A percentile compares a stretch with the other conserved stretches of the same genome.
phyloP scores from a whole-genome alignment of 495 filamentous ascomycete species.

The Neurospora sp. region DNA sequence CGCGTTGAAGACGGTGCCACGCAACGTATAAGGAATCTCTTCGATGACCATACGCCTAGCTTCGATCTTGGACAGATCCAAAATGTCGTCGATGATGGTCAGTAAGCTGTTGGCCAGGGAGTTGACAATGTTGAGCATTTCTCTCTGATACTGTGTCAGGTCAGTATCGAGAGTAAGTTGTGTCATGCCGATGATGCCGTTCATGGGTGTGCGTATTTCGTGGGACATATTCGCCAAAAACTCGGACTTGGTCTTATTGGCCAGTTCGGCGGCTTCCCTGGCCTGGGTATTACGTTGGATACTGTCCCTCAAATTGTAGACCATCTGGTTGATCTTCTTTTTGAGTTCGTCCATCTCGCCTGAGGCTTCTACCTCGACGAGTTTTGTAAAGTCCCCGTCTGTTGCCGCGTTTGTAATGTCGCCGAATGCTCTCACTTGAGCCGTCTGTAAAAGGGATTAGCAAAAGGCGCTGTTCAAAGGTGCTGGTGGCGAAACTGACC shows the following conservation, averaged over 20 bases:
- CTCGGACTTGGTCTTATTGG: slow-evolving; percentile 97
- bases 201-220: slow-evolving; percentile 97
- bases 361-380: slow-evolving; percentile 95
- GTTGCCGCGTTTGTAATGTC: slow-evolving; percentile 97
- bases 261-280: slow-evolving; percentile 90
- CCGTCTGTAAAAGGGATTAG: slow-evolving; percentile 44
- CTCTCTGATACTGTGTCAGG: slow-evolving; percentile 85
- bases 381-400: slow-evolving; percentile 91
- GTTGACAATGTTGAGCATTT: slow-evolving; percentile 99
- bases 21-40: slow-evolving; percentile 90
- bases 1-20: slow-evolving; percentile 94
- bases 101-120: slow-evolving; percentile 93
- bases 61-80: slow-evolving; percentile 99
- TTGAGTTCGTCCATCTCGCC: slow-evolving; percentile 99
- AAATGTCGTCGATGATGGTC: slow-evolving; percentile 98
- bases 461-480: not conserved
- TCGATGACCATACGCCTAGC: slow-evolving; percentile 99
- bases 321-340: slow-evolving; percentile 99
- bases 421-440: slow-evolving; percentile 94
- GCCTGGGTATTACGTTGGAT: slow-evolving; percentile 97
- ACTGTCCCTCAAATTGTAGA: slow-evolving; percentile 88
- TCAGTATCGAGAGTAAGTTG: slow-evolving; percentile 95
- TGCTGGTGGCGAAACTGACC: slow-evolving; percentile 20
- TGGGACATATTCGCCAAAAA: slow-evolving; percentile 99
- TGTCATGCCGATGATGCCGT: slow-evolving; percentile 83